Percentiles rank a stretch among this genome's conserved stretches.
phyloP scores from a whole-genome alignment of 768 basidiomycete genomes.

The Pulveroboletus ravenelii region DNA sequence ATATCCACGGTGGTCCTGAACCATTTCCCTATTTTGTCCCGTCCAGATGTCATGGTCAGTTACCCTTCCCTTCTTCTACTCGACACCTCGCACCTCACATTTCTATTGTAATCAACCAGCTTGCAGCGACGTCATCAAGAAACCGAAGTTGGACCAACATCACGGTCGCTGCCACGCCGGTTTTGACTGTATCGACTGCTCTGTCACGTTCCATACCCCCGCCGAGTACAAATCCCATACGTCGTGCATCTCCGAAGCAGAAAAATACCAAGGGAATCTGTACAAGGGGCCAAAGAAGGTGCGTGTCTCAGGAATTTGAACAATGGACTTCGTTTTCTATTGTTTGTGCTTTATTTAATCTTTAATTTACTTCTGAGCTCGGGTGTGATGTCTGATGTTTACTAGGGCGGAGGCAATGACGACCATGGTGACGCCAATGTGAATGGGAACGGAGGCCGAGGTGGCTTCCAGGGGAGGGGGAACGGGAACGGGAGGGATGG shows the following conservation, averaged over 20 bases:
- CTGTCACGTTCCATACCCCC: conserved; percentile 73
- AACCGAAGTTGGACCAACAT: conserved; percentile 89
- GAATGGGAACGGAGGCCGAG: conserved; percentile 10
- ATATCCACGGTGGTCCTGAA: background rate
- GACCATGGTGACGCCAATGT: conserved; percentile 2
- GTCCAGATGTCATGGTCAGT: conserved; percentile 66
- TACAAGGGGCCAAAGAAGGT: conserved; percentile 73
- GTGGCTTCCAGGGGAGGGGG: conserved; percentile 20
- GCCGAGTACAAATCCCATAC: conserved; percentile 80
- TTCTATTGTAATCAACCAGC: conserved; percentile 33
- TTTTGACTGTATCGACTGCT: conserved; percentile 86
- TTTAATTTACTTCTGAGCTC: background rate
- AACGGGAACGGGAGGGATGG: conserved; percentile 34
- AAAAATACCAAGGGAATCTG: conserved; percentile 86
- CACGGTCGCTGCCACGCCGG: conserved; percentile 51
- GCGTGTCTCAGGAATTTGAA: background rate
- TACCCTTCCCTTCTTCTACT: background rate
- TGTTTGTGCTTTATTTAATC: background rate
- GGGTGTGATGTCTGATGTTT: background rate
- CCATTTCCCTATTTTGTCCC: conserved; percentile 3
- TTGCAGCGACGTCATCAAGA: conserved; percentile 86
- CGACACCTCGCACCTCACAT: background rate
- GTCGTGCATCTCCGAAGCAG: conserved; percentile 82
- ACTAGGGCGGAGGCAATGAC: background rate
- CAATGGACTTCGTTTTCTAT: background rate